Evolutionary conservation across 2,329 filamentous ascomycete species (phyloP).

Genomic region (Fusarium graminum): DNA sequence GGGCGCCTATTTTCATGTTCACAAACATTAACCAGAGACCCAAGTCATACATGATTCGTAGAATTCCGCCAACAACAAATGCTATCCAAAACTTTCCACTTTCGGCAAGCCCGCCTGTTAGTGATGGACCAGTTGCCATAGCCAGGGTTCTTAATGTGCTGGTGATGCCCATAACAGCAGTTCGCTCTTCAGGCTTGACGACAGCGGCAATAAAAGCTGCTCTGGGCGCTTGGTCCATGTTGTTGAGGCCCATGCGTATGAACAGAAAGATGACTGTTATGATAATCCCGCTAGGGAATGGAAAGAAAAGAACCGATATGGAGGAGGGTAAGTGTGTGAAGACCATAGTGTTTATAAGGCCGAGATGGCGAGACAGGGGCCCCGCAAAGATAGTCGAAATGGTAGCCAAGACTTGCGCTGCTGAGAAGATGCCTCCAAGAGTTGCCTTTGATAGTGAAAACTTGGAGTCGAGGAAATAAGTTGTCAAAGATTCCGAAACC

Average conservation of each 20-base stretch:
- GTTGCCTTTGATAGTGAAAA: conserved; percentile 68
- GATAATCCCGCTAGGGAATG: conserved; percentile 63
- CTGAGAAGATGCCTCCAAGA: conserved; percentile 70
- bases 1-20: conserved; percentile 65
- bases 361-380: conserved; percentile 68
- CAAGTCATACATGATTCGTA: conserved; percentile 69
- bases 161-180: conserved; percentile 78
- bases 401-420: conserved; percentile 66
- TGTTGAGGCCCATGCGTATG: conserved; percentile 72
- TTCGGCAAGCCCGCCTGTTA: conserved; percentile 69
- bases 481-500: conserved; percentile 69
- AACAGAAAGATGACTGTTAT: conserved; percentile 68
- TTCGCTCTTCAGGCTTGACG: conserved; percentile 73
- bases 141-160: conserved; percentile 71
- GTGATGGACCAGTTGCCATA: conserved; percentile 64
- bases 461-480: conserved; percentile 69
- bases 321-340: conserved; percentile 74
- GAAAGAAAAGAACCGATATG: conserved; percentile 70
- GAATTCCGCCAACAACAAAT: conserved; percentile 67
- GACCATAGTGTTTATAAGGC: conserved; percentile 74
- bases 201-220: conserved; percentile 76
- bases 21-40: conserved; percentile 71
- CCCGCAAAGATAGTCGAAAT: conserved; percentile 69
- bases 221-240: conserved; percentile 77
- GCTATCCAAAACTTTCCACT: conserved; percentile 71